Base-by-base conservation (phyloP, 495 filamentous ascomycete species). In the Bacidia gigantensis region DNA sequence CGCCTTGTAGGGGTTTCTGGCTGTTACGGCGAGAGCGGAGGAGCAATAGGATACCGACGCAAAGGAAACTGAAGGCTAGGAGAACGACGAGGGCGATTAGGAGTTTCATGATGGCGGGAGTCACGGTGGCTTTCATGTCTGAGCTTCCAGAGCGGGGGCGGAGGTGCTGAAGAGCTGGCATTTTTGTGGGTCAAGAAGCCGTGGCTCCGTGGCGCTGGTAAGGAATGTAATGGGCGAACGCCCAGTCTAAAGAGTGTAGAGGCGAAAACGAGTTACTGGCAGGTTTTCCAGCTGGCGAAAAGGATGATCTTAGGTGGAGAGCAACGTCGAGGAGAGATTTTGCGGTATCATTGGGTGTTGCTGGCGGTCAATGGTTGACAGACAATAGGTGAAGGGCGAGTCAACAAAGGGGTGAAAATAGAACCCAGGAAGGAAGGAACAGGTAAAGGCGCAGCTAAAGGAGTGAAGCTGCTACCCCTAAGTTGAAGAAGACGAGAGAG, bases 1-100 rank as follows among this genome's bases (percentile, higher is more conserved):
- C 55, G 63, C 64, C 32, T 64, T 58, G 47, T 57, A 55, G 43
- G 67, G 72, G 57, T 46, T 59, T 47, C 50, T 67, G 69, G 56
- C 64, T 61, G 56, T 67, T 69, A 49, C 81, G 79, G 62, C 78
- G 74, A 58, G 79, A 76, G 63, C 84, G 83, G 53, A 98, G 67
- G 54, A 87, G 58, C 39, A 87, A 67, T 32, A 96, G 80, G 22
- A 51, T 18, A 25, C 53, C 56, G 14, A 44, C 26, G 24, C 59
- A 49, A 45, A 50, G 50, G 48, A 94, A 70, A 43, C 72, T 79
- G 58, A 87, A 62, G 54, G 88, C 72, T 57, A 88, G 65, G 25
- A 98, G 72, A 55, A 83, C 80, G 50, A 97, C 69, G 14, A 97
- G 80, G 26, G 79, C 75, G 60, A 95, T 87, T 56, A 90, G 69